Evolutionary conservation across 441 rosid genomes (phyloP).

Genomic region (Eutrema salsugineum): DNA sequence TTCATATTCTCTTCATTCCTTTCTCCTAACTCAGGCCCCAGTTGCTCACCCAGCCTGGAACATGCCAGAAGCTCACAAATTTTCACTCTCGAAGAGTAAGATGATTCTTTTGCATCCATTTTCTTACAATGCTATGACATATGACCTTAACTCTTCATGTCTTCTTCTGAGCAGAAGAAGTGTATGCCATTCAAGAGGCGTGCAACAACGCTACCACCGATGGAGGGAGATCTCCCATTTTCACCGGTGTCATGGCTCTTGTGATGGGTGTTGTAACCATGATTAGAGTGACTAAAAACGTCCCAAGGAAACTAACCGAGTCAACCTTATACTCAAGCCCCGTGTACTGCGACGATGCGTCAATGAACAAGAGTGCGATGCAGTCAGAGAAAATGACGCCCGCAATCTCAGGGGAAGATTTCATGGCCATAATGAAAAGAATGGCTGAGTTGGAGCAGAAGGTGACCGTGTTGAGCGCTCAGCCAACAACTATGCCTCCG

Average conservation of each 20-base stretch:
- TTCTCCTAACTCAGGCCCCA: constrained; percentile 30
- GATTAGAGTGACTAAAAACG: constrained; percentile 66
- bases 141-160: not conserved
- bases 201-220: constrained; percentile 36
- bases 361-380: constrained; percentile 27
- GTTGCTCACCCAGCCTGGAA: constrained; percentile 39
- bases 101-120: not conserved
- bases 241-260: constrained; percentile 74
- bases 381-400: constrained; percentile 27
- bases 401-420: constrained; percentile 46
- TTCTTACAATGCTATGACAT: not conserved
- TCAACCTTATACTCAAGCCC: constrained; percentile 51
- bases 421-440: constrained; percentile 55
- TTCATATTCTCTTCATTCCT: not conserved
- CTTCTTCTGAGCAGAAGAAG: constrained; percentile 38
- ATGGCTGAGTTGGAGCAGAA: constrained; percentile 83
- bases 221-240: constrained; percentile 48
- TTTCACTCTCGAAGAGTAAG: constrained; percentile 39
- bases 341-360: constrained; percentile 35
- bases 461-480: constrained; percentile 41
- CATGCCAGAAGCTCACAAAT: constrained; percentile 30
- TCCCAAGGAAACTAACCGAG: constrained; percentile 64
- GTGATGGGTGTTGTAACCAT: constrained; percentile 77
- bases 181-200: constrained; percentile 24
- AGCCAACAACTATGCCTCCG: constrained; percentile 55